Percentiles rank a stretch among this genome's conserved stretches.
phyloP scores from a whole-genome alignment of 208 protist genomes.

The Acanthamoeba culbertsoni region DNA sequence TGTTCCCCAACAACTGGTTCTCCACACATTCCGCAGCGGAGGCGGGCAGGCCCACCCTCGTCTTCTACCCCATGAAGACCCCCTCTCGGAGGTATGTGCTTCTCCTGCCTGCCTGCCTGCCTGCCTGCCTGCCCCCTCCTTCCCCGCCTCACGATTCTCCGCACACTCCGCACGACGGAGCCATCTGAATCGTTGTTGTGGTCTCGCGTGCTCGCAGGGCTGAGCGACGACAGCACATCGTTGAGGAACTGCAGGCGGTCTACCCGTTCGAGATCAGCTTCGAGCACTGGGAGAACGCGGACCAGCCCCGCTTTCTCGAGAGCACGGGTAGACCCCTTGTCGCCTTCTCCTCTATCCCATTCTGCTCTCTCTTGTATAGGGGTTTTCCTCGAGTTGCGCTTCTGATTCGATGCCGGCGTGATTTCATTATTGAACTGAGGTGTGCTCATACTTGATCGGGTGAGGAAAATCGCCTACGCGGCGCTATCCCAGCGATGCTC shows the following conservation, averaged over 20 bases:
- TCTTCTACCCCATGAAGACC: slow-evolving; percentile 78
- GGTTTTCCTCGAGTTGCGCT: background rate
- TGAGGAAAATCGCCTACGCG: slow-evolving; percentile 54
- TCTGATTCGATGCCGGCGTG: background rate
- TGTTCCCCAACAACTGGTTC: slow-evolving; percentile 81
- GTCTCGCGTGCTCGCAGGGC: no score
- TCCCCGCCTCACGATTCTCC: no score
- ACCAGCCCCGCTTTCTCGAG: slow-evolving; percentile 63
- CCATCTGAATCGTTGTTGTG: no score
- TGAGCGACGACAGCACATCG: slow-evolving; percentile 51
- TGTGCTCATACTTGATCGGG: slow-evolving; percentile 35
- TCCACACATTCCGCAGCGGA: slow-evolving; percentile 64
- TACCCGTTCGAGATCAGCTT: slow-evolving; percentile 68
- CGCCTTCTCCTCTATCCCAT: background rate
- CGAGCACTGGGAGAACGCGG: slow-evolving; percentile 68
- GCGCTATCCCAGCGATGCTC: slow-evolving; percentile 57
- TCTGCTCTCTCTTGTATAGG: background rate
- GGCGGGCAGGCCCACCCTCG: slow-evolving; percentile 21
- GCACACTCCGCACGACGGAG: no score
- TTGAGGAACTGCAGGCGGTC: slow-evolving; percentile 65
- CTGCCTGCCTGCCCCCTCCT: background rate
- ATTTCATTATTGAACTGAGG: no score
- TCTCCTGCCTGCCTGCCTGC: background rate
- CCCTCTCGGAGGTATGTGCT: background rate
- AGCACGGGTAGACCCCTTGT: slow-evolving; percentile 37